Evolutionary conservation across 2,329 filamentous ascomycete species (phyloP).

Genomic region (Cadophora malorum): DNA sequence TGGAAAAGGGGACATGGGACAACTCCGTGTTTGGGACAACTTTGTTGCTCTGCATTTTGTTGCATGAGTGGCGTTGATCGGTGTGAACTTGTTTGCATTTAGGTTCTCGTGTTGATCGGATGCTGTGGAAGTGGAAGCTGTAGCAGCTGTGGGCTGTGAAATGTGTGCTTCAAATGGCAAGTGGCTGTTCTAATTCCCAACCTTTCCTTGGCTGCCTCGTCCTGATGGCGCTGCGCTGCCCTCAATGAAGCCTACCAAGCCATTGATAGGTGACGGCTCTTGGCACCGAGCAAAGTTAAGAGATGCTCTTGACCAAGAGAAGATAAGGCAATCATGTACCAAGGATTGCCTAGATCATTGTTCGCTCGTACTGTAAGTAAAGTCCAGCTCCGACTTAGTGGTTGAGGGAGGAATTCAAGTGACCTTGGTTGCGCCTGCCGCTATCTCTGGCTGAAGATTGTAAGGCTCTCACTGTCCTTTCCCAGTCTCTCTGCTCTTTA

Average conservation of each 20-base stretch:
- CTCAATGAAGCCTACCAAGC: neutral
- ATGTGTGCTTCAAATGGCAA: neutral
- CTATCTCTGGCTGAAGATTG: neutral
- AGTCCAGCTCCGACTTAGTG: neutral
- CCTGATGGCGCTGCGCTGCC: neutral
- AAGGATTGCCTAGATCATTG: neutral
- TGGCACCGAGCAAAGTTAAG: neutral
- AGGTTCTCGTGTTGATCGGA: neutral
- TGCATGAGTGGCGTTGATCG: conserved; percentile 11
- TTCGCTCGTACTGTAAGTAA: neutral
- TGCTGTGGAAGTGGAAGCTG: neutral
- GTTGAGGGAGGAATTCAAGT: neutral
- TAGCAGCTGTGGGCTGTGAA: neutral
- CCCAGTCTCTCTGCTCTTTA: neutral
- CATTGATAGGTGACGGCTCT: neutral
- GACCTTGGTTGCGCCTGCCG: neutral
- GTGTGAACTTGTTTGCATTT: neutral
- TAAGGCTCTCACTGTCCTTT: neutral
- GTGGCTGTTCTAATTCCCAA: neutral
- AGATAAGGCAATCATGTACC: neutral
- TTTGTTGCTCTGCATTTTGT: too few relatives aligned
- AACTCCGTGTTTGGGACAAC: neutral
- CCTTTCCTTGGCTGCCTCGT: conserved; percentile 2
- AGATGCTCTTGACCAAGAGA: neutral
- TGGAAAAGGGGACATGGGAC: neutral